Evolutionary conservation across 805 yeast genomes (phyloP).

Genomic region (Yamadazyma akitaensis): DNA sequence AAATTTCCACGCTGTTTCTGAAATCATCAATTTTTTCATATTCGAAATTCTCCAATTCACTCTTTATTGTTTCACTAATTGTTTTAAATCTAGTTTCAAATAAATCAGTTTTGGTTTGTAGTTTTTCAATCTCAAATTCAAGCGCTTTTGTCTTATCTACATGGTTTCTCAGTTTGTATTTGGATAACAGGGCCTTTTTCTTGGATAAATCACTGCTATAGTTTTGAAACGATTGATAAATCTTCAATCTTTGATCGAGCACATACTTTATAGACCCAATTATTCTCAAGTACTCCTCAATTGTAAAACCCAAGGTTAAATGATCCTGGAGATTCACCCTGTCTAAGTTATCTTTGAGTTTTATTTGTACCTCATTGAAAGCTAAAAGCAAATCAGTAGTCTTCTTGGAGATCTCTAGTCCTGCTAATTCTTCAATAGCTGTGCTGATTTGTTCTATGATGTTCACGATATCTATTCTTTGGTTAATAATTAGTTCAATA

Average conservation of each 20-base stretch:
- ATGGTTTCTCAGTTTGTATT: slow-evolving; percentile 47
- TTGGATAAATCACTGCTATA: slow-evolving; percentile 43
- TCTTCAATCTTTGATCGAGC: slow-evolving; percentile 68
- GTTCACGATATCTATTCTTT: slow-evolving; percentile 68
- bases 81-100: slow-evolving; percentile 61
- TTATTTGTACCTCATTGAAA: slow-evolving; percentile 68
- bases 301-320: slow-evolving; percentile 77
- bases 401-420: slow-evolving; percentile 67
- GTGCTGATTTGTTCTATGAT: slow-evolving; percentile 66
- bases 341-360: slow-evolving; percentile 69
- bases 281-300: slow-evolving; percentile 82
- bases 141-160: slow-evolving; percentile 59
- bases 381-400: slow-evolving; percentile 62
- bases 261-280: slow-evolving; percentile 72
- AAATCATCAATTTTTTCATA: slow-evolving; percentile 76
- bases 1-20: slow-evolving; percentile 84
- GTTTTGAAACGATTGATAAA: slow-evolving; percentile 40
- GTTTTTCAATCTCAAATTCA: slow-evolving; percentile 55
- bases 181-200: slow-evolving; percentile 44
- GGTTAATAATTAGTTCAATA: slow-evolving; percentile 68
- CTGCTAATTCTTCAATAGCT: slow-evolving; percentile 56
- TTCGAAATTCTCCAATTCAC: slow-evolving; percentile 69
- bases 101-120: slow-evolving; percentile 50
- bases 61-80: slow-evolving; percentile 62
- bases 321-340: slow-evolving; percentile 82